phyloP scores from a whole-genome alignment of 441 rosid species.

The Erysimum pusillum region DNA sequence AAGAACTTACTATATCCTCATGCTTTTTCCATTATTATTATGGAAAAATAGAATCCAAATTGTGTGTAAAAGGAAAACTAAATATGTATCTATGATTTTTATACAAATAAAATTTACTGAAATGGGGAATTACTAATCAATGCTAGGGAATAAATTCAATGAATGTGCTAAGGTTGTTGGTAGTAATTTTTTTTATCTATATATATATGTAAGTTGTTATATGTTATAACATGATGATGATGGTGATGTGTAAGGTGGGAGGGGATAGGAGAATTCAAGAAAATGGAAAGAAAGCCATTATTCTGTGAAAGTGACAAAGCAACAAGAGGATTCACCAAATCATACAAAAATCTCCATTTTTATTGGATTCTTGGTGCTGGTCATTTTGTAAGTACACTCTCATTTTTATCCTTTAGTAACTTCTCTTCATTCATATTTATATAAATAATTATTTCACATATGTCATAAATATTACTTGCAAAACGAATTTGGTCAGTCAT shows the following conservation, averaged over 20 bases:
- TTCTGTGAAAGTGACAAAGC: slow-evolving; percentile 54
- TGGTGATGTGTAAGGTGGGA: slow-evolving; percentile 72
- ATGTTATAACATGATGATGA: not conserved
- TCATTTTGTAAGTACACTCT: slow-evolving; percentile 79
- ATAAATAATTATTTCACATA: not conserved
- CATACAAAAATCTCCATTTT: slow-evolving; percentile 79
- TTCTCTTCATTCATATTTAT: not conserved
- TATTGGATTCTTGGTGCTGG: slow-evolving; percentile 97
- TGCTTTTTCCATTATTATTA: no score
- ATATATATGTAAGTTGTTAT: no score
- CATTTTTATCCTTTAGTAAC: not conserved
- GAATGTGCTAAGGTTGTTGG: slow-evolving; percentile 29
- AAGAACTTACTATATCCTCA: not conserved
- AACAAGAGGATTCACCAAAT: slow-evolving; percentile 77
- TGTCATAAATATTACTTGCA: not conserved
- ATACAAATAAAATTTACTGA: not conserved
- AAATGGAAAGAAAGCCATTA: slow-evolving; percentile 58
- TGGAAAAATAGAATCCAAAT: no score
- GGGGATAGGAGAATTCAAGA: slow-evolving; percentile 58
- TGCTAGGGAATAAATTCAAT: slow-evolving; percentile 19
- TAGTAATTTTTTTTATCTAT: not conserved
- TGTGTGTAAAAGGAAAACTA: no score
- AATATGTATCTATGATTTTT: no score
- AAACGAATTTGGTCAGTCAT: slow-evolving; percentile 17
- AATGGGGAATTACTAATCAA: not conserved